phyloP scores from a whole-genome alignment of 1,139 yeast species.

The Candida glucosophila region DNA sequence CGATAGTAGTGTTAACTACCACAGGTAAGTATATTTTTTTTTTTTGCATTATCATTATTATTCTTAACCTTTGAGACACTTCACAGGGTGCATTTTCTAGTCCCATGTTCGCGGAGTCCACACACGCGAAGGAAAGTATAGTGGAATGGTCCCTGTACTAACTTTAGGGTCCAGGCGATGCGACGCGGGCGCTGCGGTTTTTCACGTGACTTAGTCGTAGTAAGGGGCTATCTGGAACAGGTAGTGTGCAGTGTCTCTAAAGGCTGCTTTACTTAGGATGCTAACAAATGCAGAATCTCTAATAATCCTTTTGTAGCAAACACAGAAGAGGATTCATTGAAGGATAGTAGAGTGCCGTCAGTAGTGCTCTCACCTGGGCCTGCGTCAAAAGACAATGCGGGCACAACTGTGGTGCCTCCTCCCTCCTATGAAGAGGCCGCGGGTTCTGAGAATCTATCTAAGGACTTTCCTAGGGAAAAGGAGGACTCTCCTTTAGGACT shows the following conservation, averaged over 20 bases:
- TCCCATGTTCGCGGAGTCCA: not conserved
- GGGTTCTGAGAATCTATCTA: constrained; percentile 31
- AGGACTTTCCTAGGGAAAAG: constrained; percentile 48
- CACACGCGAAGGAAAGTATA: too few species aligned
- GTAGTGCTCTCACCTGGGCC: constrained; percentile 16
- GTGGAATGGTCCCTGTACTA: too few species aligned
- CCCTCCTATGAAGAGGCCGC: constrained; percentile 70
- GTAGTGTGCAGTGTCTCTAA: too few species aligned
- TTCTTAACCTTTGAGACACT: too few species aligned
- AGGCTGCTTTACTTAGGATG: too few species aligned
- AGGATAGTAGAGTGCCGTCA: constrained; percentile 27
- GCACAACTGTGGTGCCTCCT: constrained; percentile 24
- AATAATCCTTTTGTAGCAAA: constrained; percentile 52
- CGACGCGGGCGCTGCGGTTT: too few species aligned
- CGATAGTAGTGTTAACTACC: constrained; percentile 33
- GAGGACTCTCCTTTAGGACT: constrained; percentile 11
- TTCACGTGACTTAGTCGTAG: too few species aligned
- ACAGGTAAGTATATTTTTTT: constrained; percentile 19
- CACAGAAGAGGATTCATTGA: constrained; percentile 27
- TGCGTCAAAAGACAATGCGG: too few species aligned
- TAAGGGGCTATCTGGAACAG: too few species aligned
- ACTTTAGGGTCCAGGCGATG: too few species aligned
- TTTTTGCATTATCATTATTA: not conserved
- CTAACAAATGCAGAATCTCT: constrained; percentile 38
- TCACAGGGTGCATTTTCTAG: not conserved